Evolutionary conservation across 2,329 filamentous ascomycete genomes (phyloP).

Genomic region (Lachnellula occidentalis): DNA sequence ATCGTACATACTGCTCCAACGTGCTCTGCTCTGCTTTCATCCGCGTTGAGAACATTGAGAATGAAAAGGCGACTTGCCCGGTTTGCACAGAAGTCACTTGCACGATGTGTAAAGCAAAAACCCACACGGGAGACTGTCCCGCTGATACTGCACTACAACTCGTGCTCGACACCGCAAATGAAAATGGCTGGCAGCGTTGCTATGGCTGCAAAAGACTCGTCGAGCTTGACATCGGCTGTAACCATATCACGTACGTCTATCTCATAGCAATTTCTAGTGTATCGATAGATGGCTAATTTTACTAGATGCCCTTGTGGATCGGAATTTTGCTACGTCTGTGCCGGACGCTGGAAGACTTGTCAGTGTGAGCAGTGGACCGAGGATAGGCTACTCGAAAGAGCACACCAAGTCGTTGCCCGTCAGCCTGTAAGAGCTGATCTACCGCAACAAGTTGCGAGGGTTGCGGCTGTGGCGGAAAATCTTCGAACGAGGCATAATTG

Average conservation of each 20-base stretch:
- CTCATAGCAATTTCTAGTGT: background rate
- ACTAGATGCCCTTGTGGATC: conserved; percentile 40
- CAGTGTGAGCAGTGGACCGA: conserved; percentile 37
- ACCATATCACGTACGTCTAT: conserved; percentile 50
- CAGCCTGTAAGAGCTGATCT: conserved; percentile 1
- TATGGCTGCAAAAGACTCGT: conserved; percentile 41
- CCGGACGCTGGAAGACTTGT: conserved; percentile 37
- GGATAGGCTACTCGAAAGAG: conserved; percentile 28
- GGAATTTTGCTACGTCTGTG: conserved; percentile 48
- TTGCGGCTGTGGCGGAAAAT: conserved; percentile 23
- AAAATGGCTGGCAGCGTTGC: conserved; percentile 49
- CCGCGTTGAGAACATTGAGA: conserved; percentile 26
- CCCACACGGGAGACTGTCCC: conserved; percentile 45
- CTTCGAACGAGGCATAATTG: conserved; percentile 39
- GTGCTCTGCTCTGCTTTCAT: conserved; percentile 44
- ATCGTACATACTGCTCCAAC: conserved; percentile 47
- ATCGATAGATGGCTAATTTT: conserved; percentile 4
- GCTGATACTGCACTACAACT: conserved; percentile 37
- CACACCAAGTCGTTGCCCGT: conserved; percentile 28
- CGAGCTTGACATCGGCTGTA: conserved; percentile 46
- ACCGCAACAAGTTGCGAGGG: background rate
- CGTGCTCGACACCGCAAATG: conserved; percentile 36
- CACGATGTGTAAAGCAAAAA: conserved; percentile 41
- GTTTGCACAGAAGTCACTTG: conserved; percentile 44
- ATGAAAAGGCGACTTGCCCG: conserved; percentile 37